These are phyloP conservation scores for Geotrichum phurueaensis DNA, from an alignment of 1,139 yeast genomes.

Conservation along the genomic window DNA sequence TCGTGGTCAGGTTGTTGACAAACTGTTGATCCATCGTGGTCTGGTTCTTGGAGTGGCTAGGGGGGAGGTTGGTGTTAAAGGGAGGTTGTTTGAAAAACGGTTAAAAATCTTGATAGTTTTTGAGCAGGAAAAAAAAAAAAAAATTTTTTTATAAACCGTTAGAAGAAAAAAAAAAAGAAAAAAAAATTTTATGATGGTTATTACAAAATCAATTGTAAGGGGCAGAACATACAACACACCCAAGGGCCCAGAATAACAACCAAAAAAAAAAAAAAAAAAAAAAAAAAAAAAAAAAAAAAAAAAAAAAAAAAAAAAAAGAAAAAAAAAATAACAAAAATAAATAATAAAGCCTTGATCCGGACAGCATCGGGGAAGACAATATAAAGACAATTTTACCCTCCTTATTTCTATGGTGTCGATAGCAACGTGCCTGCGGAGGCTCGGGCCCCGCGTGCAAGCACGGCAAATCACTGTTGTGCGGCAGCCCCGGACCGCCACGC, in stretches of 20 bases:
- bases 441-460: neutral
- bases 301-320: no score
- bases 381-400: neutral
- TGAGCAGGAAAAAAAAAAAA: neutral
- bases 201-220: neutral
- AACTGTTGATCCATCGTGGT: constrained; percentile 62
- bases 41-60: constrained; percentile 43
- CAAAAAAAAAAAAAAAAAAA: no score
- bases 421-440: neutral
- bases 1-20: constrained; percentile 65
- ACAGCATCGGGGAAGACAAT: no score
- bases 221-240: neutral
- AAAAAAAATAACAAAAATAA: no score
- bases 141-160: neutral
- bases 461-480: neutral
- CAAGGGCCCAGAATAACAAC: no score
- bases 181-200: neutral
- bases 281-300: no score
- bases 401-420: neutral
- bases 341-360: neutral
- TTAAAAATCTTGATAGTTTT: no score
- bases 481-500: neutral
- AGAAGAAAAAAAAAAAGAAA: neutral
- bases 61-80: neutral
- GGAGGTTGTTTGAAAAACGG: neutral